Evolutionary conservation across 306 rosid species (phyloP).

Genomic region (Dryas octopetala): DNA sequence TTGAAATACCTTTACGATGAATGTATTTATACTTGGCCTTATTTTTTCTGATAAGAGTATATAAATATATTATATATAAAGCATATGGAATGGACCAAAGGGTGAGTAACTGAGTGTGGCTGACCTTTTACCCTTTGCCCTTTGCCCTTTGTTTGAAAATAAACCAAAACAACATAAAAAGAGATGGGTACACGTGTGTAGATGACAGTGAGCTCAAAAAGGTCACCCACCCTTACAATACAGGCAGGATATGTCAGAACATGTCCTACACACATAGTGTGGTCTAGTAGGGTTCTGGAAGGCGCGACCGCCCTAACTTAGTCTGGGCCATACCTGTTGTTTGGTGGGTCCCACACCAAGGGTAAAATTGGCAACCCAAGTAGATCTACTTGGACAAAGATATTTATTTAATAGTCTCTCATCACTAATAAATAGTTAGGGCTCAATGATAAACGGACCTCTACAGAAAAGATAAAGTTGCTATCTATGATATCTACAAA

Average conservation of each 20-base stretch:
- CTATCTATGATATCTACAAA: background rate
- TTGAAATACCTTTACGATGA: too few species aligned
- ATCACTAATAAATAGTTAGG: background rate
- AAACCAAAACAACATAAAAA: conserved; percentile 13
- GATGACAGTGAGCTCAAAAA: conserved; percentile 25
- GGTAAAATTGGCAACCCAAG: too few species aligned
- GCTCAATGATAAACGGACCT: too few species aligned
- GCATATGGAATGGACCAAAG: background rate
- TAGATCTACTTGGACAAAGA: too few species aligned
- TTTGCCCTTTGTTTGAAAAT: background rate
- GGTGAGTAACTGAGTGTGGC: background rate
- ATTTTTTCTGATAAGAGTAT: background rate
- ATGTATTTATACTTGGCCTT: too few species aligned
- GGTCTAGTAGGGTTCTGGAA: conserved; percentile 38
- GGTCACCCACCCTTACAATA: conserved; percentile 24
- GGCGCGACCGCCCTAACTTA: conserved; percentile 19
- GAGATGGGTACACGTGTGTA: conserved; percentile 41
- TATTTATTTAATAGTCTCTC: background rate
- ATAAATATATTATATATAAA: background rate
- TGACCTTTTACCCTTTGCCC: background rate
- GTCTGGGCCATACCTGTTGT: conserved; percentile 22
- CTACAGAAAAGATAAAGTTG: conserved; percentile 9
- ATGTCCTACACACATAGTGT: conserved; percentile 33
- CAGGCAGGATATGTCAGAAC: conserved; percentile 40
- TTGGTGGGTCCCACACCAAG: too few species aligned